These are phyloP conservation scores for Irpex sp. DNA, from an alignment of 1,284 basidiomycete species.

Conservation along the genomic window DNA sequence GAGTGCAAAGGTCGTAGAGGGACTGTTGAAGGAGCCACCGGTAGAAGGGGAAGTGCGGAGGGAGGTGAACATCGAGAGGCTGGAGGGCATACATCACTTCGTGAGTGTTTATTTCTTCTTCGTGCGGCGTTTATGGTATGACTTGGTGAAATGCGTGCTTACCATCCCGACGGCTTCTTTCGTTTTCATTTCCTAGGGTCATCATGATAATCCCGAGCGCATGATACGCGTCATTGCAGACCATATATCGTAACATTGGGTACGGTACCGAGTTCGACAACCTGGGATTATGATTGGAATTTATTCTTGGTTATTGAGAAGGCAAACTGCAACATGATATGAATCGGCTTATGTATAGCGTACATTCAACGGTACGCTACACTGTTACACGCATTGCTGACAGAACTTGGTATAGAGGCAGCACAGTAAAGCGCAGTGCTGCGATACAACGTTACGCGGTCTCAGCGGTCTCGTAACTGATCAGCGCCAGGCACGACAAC, in stretches of 20 bases:
- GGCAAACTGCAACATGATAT: too few relatives aligned
- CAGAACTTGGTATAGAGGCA: too few relatives aligned
- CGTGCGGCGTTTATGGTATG: background rate
- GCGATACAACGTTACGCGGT: too few relatives aligned
- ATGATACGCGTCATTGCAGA: constrained; percentile 4
- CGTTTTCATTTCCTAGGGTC: background rate
- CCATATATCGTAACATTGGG: background rate
- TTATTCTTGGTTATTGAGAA: background rate
- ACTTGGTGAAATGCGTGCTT: too few relatives aligned
- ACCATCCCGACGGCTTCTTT: background rate
- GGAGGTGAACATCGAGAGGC: background rate
- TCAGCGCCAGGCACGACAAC: background rate
- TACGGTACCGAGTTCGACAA: background rate
- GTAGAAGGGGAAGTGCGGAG: background rate
- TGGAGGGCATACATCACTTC: constrained; percentile 1
- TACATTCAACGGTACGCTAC: too few relatives aligned
- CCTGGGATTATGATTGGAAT: background rate
- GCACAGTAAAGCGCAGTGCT: too few relatives aligned
- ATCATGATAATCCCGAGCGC: constrained; percentile 6
- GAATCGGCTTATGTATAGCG: too few relatives aligned
- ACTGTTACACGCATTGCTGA: too few relatives aligned
- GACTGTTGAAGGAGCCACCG: background rate
- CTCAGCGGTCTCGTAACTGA: background rate
- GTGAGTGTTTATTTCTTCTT: background rate
- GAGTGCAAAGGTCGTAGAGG: background rate